These are phyloP conservation scores for Exophiala oligosperma DNA, from an alignment of 2,329 filamentous ascomycete genomes.

Conservation along the genomic window DNA sequence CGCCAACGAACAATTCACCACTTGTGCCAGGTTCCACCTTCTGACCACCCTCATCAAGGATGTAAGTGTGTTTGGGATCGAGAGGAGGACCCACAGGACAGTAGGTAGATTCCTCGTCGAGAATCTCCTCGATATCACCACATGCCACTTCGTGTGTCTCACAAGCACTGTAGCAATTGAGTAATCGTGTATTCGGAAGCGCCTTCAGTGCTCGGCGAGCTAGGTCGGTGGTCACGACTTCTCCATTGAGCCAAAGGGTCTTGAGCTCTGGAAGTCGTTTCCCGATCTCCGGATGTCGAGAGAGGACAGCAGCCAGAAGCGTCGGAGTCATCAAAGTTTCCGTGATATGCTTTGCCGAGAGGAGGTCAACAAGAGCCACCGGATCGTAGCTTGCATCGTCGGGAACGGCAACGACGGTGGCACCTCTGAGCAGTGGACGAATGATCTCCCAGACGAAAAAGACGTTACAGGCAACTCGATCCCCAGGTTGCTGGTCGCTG, in stretches of 20 bases:
- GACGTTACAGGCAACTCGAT: conserved; percentile 82
- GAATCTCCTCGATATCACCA: conserved; percentile 69
- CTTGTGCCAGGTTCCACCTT: conserved; percentile 61
- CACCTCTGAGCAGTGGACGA: conserved; percentile 72
- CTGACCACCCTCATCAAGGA: conserved; percentile 68
- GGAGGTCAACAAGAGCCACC: conserved; percentile 68
- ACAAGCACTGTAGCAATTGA: conserved; percentile 81
- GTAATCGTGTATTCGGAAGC: conserved; percentile 66
- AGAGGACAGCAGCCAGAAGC: conserved; percentile 70
- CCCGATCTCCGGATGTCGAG: conserved; percentile 66
- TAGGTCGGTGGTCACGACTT: conserved; percentile 78
- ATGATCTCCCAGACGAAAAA: conserved; percentile 87
- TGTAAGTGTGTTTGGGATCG: conserved; percentile 68
- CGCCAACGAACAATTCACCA: conserved; percentile 75
- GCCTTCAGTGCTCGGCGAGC: conserved; percentile 67
- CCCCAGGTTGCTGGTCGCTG: conserved; percentile 68
- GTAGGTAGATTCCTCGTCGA: conserved; percentile 63
- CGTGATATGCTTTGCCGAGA: conserved; percentile 66
- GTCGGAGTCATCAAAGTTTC: conserved; percentile 85
- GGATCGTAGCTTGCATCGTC: conserved; percentile 79
- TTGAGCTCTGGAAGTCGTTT: conserved; percentile 64
- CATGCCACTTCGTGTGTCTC: conserved; percentile 80
- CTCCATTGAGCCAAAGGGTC: conserved; percentile 77
- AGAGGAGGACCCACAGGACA: conserved; percentile 74
- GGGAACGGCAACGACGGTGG: conserved; percentile 72